These are phyloP conservation scores for Phaffomyces opuntiae DNA, from an alignment of 805 yeast species.

Conservation along the genomic window DNA sequence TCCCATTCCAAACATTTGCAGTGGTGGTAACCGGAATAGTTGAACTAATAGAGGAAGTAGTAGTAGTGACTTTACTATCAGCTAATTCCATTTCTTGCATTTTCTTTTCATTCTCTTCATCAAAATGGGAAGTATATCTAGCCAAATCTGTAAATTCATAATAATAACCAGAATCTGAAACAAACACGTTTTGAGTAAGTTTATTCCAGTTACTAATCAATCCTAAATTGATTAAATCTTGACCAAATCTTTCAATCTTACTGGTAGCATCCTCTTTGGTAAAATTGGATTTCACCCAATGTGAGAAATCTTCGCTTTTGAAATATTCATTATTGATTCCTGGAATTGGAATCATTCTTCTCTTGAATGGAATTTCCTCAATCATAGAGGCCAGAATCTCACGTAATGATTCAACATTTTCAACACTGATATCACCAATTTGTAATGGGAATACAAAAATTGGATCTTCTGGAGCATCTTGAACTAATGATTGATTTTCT, in stretches of 20 bases:
- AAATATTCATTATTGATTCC: slow-evolving; percentile 26
- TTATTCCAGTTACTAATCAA: slow-evolving; percentile 24
- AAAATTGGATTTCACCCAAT: slow-evolving; percentile 18
- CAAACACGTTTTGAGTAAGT: slow-evolving; percentile 9
- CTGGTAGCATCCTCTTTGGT: slow-evolving; percentile 23
- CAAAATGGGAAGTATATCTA: slow-evolving; percentile 15
- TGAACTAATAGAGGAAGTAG: not conserved
- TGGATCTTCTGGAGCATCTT: slow-evolving; percentile 13
- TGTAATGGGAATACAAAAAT: slow-evolving; percentile 18
- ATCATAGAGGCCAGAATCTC: slow-evolving; percentile 8
- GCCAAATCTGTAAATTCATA: slow-evolving; percentile 24
- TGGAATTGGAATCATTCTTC: slow-evolving; percentile 24
- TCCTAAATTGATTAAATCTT: slow-evolving; percentile 19
- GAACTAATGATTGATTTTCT: not conserved
- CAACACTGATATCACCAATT: slow-evolving; percentile 14
- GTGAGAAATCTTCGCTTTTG: slow-evolving; percentile 20
- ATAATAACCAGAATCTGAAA: slow-evolving; percentile 19
- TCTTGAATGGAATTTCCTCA: slow-evolving; percentile 15
- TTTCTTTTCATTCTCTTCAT: slow-evolving; percentile 1
- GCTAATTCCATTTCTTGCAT: not conserved
- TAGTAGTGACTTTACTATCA: not conserved
- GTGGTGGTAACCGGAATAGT: not conserved
- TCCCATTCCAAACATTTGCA: slow-evolving; percentile 13
- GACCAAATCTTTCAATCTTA: slow-evolving; percentile 29
- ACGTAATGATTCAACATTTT: slow-evolving; percentile 11